A percentile compares a stretch with the other conserved stretches of the same genome.
These are phyloP conservation scores for Ganoderma lingzhi DNA, from an alignment of 1,284 basidiomycete genomes.

Conservation along the genomic window DNA sequence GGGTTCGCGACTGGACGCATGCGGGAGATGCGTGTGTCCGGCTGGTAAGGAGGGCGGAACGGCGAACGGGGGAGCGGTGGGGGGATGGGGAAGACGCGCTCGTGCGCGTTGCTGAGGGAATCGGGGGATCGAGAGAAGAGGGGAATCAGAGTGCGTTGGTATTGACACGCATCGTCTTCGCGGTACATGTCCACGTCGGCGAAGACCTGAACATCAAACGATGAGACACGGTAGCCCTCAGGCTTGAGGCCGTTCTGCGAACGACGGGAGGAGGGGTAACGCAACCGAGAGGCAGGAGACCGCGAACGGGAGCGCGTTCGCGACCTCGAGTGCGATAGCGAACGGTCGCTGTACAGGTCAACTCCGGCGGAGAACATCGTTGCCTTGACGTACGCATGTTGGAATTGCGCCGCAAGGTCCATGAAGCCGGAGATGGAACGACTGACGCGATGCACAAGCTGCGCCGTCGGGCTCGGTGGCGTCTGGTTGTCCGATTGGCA, in stretches of 20 bases:
- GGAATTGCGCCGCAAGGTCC: conserved; percentile 62
- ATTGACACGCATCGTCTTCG: conserved; percentile 14
- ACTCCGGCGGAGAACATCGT: conserved; percentile 54
- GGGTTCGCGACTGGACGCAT: conserved; percentile 67
- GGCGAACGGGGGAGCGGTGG: conserved; percentile 41
- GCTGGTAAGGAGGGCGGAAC: conserved; percentile 34
- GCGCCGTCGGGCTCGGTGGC: conserved; percentile 12
- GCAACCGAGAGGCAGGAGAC: conserved; percentile 24
- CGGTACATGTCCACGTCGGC: conserved; percentile 30
- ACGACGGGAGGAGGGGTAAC: conserved; percentile 18
- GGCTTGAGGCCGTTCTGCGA: conserved; percentile 40
- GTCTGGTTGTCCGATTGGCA: conserved; percentile 23
- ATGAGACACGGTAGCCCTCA: conserved; percentile 54
- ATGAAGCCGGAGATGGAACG: conserved; percentile 56
- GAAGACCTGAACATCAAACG: conserved; percentile 48
- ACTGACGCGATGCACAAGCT: conserved; percentile 46
- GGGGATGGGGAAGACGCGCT: conserved; percentile 38
- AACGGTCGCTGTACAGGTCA: conserved; percentile 26
- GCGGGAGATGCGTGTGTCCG: conserved; percentile 29
- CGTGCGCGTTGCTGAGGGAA: conserved; percentile 22
- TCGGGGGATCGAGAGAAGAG: conserved; percentile 28
- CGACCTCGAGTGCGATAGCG: conserved; percentile 13
- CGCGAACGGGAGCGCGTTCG: conserved; percentile 32
- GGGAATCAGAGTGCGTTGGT: conserved; percentile 35
- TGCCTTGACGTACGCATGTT: conserved; percentile 61